Evolutionary conservation across 1,284 basidiomycete genomes (phyloP).

Genomic region (Hemileia vastatrix): DNA sequence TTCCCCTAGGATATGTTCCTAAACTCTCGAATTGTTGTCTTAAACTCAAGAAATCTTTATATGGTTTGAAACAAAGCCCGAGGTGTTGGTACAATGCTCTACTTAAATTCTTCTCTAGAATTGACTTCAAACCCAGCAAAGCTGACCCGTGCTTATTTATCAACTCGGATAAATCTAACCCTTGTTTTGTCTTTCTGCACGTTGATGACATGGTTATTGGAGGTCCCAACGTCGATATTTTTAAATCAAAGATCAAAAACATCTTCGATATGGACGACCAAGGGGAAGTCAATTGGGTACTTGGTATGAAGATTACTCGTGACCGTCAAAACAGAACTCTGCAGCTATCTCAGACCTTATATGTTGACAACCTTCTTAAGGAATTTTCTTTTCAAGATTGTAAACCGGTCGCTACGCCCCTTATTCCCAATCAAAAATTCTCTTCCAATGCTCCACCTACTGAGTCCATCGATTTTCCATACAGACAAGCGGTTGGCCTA

Average conservation of each 20-base stretch:
- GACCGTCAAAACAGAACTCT: too few relatives aligned
- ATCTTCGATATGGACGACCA: slow-evolving; percentile 9
- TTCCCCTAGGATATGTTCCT: background rate
- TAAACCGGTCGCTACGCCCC: background rate
- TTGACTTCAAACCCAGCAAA: background rate
- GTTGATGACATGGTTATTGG: slow-evolving; percentile 5
- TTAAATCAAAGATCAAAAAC: background rate
- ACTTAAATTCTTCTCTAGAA: too few relatives aligned
- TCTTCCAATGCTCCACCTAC: background rate
- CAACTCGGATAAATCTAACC: background rate
- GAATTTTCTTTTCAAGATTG: background rate
- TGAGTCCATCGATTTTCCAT: background rate
- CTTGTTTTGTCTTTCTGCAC: slow-evolving; percentile 4
- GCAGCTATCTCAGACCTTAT: background rate
- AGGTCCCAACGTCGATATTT: background rate
- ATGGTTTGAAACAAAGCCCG: too few relatives aligned
- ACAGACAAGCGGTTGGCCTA: background rate
- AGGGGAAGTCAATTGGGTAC: background rate
- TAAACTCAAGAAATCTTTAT: too few relatives aligned
- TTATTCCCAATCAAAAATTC: background rate
- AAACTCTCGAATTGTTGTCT: too few relatives aligned
- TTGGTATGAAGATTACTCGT: slow-evolving; percentile 4
- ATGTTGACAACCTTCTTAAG: background rate
- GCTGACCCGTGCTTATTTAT: slow-evolving; percentile 1
- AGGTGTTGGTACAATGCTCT: too few relatives aligned